These are phyloP conservation scores for Rhodocollybia butyracea DNA, from an alignment of 768 basidiomycete species.

Conservation along the genomic window DNA sequence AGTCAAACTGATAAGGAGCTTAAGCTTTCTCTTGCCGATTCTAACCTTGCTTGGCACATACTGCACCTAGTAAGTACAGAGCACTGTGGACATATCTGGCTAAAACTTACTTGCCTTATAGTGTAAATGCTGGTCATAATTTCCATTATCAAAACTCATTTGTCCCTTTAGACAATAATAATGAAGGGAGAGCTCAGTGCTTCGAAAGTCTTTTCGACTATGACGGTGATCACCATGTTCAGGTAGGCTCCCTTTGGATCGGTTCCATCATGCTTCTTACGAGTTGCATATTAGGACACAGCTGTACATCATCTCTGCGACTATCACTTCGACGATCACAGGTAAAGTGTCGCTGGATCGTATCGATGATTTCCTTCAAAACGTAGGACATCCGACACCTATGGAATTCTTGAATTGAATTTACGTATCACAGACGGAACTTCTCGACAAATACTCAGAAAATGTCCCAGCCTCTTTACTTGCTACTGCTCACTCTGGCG, in stretches of 20 bases:
- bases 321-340: slow-evolving; percentile 14
- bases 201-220: slow-evolving; percentile 26
- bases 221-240: slow-evolving; percentile 45
- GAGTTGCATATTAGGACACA: slow-evolving; percentile 15
- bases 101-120: not conserved
- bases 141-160: not conserved
- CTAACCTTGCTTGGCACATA: slow-evolving; percentile 41
- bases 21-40: slow-evolving; percentile 44
- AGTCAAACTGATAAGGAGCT: not conserved
- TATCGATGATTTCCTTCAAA: slow-evolving; percentile 42
- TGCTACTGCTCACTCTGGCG: not conserved
- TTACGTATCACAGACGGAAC: slow-evolving; percentile 20
- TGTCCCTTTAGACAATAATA: not conserved
- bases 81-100: not conserved
- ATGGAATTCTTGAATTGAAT: not conserved
- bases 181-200: slow-evolving; percentile 10
- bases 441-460: slow-evolving; percentile 23
- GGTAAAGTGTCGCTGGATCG: slow-evolving; percentile 51
- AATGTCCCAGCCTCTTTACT: slow-evolving; percentile 1
- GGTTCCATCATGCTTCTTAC: too few relatives aligned
- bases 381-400: slow-evolving; percentile 19
- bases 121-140: slow-evolving; percentile 24
- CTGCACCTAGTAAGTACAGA: slow-evolving; percentile 27
- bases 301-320: slow-evolving; percentile 26
- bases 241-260: too few relatives aligned